Evolutionary conservation across 140 eudicot genomes (phyloP).

Genomic region (Bidens hawaiensis): DNA sequence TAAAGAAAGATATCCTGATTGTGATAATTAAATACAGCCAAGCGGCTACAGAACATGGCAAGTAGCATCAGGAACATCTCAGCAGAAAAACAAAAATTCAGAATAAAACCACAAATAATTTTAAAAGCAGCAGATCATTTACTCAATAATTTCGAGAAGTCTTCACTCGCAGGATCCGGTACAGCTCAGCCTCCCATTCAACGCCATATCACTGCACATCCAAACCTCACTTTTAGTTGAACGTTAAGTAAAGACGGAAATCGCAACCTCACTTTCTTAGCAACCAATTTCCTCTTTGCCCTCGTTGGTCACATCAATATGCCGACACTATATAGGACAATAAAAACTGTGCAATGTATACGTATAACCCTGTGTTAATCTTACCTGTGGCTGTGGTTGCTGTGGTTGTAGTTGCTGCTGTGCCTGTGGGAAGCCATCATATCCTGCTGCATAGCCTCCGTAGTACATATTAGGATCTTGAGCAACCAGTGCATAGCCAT

Average conservation of each 20-base stretch:
- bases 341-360: no score
- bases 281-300: no score
- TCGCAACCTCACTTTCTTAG: no score
- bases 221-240: conserved; percentile 2
- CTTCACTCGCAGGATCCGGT: conserved; percentile 1
- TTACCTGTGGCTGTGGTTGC: conserved; percentile 37
- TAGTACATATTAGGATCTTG: conserved; percentile 74
- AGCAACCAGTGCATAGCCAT: conserved; percentile 64
- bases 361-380: conserved; percentile 12
- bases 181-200: not conserved
- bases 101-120: not conserved
- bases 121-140: conserved; percentile 12
- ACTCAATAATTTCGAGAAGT: not conserved
- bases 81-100: not conserved
- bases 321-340: no score
- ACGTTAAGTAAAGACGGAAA: not conserved
- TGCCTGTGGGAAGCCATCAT: conserved; percentile 50
- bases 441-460: conserved; percentile 61
- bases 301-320: no score
- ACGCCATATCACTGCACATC: conserved; percentile 20
- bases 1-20: no score
- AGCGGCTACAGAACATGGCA: conserved; percentile 17
- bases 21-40: not conserved
- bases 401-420: conserved; percentile 41
- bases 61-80: conserved; percentile 6